phyloP scores from a whole-genome alignment of 1,139 yeast genomes.

The Debaryomyces singareniensis region DNA sequence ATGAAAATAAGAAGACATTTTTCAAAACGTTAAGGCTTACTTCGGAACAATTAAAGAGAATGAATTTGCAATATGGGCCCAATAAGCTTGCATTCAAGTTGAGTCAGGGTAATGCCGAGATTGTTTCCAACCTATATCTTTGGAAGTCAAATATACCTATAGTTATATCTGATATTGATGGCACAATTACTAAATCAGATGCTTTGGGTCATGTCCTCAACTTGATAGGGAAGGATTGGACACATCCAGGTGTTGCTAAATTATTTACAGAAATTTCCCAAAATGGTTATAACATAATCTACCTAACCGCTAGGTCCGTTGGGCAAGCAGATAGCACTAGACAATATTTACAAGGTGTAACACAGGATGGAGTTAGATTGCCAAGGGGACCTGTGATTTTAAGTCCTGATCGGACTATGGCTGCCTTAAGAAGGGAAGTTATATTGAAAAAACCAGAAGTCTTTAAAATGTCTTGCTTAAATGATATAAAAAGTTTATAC shows the following conservation, averaged over 20 bases:
- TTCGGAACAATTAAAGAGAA: slow-evolving; percentile 74
- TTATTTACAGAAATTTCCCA: slow-evolving; percentile 75
- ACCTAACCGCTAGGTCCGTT: slow-evolving; percentile 89
- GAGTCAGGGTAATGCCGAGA: slow-evolving; percentile 73
- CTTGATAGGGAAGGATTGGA: slow-evolving; percentile 96
- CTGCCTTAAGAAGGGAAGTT: slow-evolving; percentile 87
- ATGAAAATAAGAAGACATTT: slow-evolving; percentile 30
- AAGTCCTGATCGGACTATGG: slow-evolving; percentile 95
- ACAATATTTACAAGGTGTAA: slow-evolving; percentile 71
- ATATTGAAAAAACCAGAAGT: slow-evolving; percentile 94
- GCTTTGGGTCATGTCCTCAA: slow-evolving; percentile 95
- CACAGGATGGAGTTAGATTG: slow-evolving; percentile 59
- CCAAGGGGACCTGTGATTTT: slow-evolving; percentile 94
- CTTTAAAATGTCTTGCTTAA: slow-evolving; percentile 94
- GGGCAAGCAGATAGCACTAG: slow-evolving; percentile 96
- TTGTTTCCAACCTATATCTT: slow-evolving; percentile 66
- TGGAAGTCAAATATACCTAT: slow-evolving; percentile 87
- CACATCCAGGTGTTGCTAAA: slow-evolving; percentile 93
- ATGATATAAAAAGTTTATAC: slow-evolving; percentile 71
- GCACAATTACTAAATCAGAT: slow-evolving; percentile 96
- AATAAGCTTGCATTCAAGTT: slow-evolving; percentile 77
- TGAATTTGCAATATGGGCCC: slow-evolving; percentile 72
- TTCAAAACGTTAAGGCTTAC: slow-evolving; percentile 89
- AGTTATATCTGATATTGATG: slow-evolving; percentile 96
- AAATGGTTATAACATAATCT: slow-evolving; percentile 91